Percentiles rank a stretch among this genome's conserved stretches.
phyloP scores from a whole-genome alignment of 805 yeast genomes.

The Wickerhamiella kazuoi region DNA sequence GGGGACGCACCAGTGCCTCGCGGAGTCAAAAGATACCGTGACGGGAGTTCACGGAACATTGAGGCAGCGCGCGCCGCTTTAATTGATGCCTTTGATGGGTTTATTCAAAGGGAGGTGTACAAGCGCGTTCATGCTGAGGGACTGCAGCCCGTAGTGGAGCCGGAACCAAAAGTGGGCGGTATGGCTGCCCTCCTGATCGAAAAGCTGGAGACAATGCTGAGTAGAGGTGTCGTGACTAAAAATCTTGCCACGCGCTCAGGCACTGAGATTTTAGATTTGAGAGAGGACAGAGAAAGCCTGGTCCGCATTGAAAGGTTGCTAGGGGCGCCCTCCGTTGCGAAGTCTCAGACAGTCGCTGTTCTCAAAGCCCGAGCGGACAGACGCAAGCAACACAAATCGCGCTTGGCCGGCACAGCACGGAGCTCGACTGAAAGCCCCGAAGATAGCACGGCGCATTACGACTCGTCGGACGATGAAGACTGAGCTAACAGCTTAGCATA shows the following conservation, averaged over 20 bases:
- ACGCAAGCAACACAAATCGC: neutral
- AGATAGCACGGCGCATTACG: no score
- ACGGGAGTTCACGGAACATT: constrained; percentile 3
- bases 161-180: constrained; percentile 8
- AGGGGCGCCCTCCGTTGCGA: neutral
- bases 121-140: constrained; percentile 9
- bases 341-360: neutral
- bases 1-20: constrained; percentile 11
- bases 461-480: no score
- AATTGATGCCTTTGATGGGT: constrained; percentile 13
- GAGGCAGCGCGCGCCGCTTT: constrained; percentile 8
- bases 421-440: no score
- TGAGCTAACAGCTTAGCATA: no score
- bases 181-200: constrained; percentile 3
- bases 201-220: constrained; percentile 2
- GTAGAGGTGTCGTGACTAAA: neutral
- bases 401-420: no score
- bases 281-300: neutral
- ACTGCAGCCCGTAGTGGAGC: constrained; percentile 10
- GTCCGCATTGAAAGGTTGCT: neutral
- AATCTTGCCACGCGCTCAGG: neutral
- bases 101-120: constrained; percentile 12
- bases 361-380: neutral
- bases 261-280: neutral
- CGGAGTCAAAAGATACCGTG: constrained; percentile 2